Evolutionary conservation across 352 stramenopile genomes (phyloP).

Genomic region (Globisporangium apiculatum): DNA sequence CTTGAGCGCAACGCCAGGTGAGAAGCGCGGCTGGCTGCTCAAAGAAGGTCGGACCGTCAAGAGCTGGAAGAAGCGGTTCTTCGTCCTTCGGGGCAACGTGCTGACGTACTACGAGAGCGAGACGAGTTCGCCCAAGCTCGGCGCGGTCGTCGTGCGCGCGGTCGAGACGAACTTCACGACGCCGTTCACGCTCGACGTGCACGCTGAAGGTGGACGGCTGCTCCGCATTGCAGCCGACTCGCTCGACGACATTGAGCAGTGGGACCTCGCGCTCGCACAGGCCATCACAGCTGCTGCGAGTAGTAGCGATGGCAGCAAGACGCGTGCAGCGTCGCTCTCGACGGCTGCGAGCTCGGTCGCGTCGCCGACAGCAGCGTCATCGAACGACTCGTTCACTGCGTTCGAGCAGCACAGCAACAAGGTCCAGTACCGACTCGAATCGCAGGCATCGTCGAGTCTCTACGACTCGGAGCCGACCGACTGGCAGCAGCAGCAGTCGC

Average conservation of each 20-base stretch:
- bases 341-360: conserved; percentile 2
- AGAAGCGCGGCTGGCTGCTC: conserved; percentile 31
- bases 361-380: not conserved
- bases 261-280: conserved; percentile 22
- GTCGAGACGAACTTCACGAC: conserved; percentile 24
- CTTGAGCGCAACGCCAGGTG: not conserved
- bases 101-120: conserved; percentile 46
- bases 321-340: not conserved
- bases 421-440: conserved; percentile 5
- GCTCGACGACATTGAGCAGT: conserved; percentile 29
- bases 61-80: conserved; percentile 54
- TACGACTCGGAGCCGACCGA: not conserved
- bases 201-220: conserved; percentile 15
- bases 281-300: conserved; percentile 4
- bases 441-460: not conserved
- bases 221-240: conserved; percentile 27
- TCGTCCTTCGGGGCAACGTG: conserved; percentile 34
- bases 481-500: not conserved
- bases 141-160: conserved; percentile 17
- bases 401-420: conserved; percentile 8
- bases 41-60: conserved; percentile 28
- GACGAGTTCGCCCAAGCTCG: conserved; percentile 17
- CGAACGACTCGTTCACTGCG: not conserved
- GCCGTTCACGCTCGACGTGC: conserved; percentile 27
- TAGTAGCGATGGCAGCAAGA: not conserved